Conservation (phyloP, 768 basidiomycete genomes). For the Dentipellis fragilis region DNA sequence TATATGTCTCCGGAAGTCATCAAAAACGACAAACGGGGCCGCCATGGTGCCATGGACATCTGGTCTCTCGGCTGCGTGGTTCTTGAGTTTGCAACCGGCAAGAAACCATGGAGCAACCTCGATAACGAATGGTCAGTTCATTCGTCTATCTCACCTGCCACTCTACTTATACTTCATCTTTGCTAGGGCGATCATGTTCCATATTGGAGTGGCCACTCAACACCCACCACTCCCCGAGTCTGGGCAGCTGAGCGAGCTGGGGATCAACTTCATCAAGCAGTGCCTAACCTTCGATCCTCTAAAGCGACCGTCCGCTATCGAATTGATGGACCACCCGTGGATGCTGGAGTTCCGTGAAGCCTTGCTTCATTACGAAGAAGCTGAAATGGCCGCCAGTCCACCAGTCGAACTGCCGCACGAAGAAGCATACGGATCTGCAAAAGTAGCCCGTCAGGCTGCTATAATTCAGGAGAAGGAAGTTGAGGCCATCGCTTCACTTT, state of each 20-base stretch:
- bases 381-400: slow-evolving; percentile 42
- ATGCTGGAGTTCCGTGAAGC: slow-evolving; percentile 75
- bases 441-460: slow-evolving; percentile 45
- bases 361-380: slow-evolving; percentile 56
- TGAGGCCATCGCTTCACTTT: slow-evolving; percentile 31
- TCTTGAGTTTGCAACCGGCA: slow-evolving; percentile 90
- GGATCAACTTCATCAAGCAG: slow-evolving; percentile 88
- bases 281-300: slow-evolving; percentile 85
- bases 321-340: slow-evolving; percentile 86
- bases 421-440: slow-evolving; percentile 38
- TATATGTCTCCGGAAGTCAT: slow-evolving; percentile 99
- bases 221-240: slow-evolving; percentile 93
- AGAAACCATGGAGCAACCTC: slow-evolving; percentile 96
- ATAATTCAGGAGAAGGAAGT: slow-evolving; percentile 52
- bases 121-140: slow-evolving; percentile 90
- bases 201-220: slow-evolving; percentile 93
- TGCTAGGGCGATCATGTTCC: slow-evolving; percentile 98
- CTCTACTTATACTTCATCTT: slow-evolving; percentile 9
- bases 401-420: slow-evolving; percentile 36
- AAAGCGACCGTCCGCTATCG: slow-evolving; percentile 71
- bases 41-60: slow-evolving; percentile 94
- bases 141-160: not conserved
- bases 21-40: slow-evolving; percentile 81
- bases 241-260: slow-evolving; percentile 77
- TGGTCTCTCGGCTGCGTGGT: slow-evolving; percentile 99